These are phyloP conservation scores for Yarrowia sp. DNA, from an alignment of 805 yeast genomes.

Conservation along the genomic window DNA sequence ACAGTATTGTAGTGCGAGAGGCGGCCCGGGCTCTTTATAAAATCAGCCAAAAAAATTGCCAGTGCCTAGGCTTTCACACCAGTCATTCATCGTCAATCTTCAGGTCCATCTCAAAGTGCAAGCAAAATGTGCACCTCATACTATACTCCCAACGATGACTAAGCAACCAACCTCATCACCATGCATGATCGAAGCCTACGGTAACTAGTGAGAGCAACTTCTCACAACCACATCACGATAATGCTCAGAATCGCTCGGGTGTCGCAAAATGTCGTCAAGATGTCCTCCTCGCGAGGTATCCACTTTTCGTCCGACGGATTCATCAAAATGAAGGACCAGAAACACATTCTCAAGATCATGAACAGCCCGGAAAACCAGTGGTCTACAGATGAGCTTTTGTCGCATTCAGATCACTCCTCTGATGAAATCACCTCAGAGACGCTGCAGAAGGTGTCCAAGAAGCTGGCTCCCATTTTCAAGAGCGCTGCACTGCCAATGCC, in stretches of 20 bases:
- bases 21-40: too few species aligned
- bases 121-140: too few species aligned
- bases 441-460: slow-evolving; percentile 28
- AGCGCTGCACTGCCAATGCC: slow-evolving; percentile 31
- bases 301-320: slow-evolving; percentile 36
- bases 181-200: slow-evolving; percentile 14
- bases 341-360: slow-evolving; percentile 32
- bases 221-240: neutral
- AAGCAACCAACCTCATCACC: neutral
- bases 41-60: too few species aligned
- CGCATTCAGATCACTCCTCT: slow-evolving; percentile 26
- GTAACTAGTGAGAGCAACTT: slow-evolving; percentile 18
- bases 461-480: slow-evolving; percentile 30
- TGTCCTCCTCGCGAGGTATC: slow-evolving; percentile 10
- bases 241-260: slow-evolving; percentile 19
- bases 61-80: too few species aligned
- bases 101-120: too few species aligned
- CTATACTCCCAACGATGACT: too few species aligned
- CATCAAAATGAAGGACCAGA: slow-evolving; percentile 23
- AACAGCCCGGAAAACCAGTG: slow-evolving; percentile 25
- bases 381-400: slow-evolving; percentile 29
- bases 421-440: slow-evolving; percentile 37
- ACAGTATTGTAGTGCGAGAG: too few species aligned
- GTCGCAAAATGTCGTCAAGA: slow-evolving; percentile 6
- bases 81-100: too few species aligned